Percentiles rank a stretch among this genome's conserved stretches.
Evolutionary conservation across 768 basidiomycete genomes (phyloP).

Genomic region (Hygrocybe punicea): DNA sequence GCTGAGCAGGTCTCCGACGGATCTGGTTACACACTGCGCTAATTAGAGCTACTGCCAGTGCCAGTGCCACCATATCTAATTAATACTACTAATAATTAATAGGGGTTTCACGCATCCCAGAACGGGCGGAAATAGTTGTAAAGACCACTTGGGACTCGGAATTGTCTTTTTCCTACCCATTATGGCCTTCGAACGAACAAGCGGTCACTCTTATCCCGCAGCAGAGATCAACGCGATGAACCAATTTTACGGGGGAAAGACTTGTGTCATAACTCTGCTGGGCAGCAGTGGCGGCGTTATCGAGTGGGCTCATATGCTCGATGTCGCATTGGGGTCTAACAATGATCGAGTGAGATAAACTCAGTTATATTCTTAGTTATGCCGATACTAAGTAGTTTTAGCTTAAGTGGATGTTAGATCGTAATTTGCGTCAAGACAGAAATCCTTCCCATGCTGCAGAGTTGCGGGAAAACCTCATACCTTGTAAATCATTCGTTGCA

Average conservation of each 20-base stretch:
- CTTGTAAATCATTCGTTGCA: not conserved
- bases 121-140: too few relatives aligned
- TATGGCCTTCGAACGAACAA: not conserved
- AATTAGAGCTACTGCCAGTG: too few relatives aligned
- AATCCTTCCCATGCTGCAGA: not conserved
- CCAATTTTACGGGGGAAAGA: not conserved
- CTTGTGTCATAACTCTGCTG: not conserved
- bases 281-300: not conserved
- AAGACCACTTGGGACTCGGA: too few relatives aligned
- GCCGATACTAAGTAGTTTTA: not conserved
- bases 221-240: not conserved
- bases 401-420: not conserved
- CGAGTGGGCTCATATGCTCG: not conserved
- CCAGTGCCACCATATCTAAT: too few relatives aligned
- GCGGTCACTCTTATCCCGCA: not conserved
- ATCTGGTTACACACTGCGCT: too few relatives aligned
- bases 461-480: not conserved
- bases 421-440: constrained; percentile 1
- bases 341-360: not conserved
- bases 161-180: too few relatives aligned
- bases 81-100: too few relatives aligned
- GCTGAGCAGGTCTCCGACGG: too few relatives aligned
- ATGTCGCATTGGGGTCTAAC: not conserved
- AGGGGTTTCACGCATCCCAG: too few relatives aligned
- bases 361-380: not conserved